Evolutionary conservation across 352 stramenopile species (phyloP).

Genomic region (Globisporangium canariense): DNA sequence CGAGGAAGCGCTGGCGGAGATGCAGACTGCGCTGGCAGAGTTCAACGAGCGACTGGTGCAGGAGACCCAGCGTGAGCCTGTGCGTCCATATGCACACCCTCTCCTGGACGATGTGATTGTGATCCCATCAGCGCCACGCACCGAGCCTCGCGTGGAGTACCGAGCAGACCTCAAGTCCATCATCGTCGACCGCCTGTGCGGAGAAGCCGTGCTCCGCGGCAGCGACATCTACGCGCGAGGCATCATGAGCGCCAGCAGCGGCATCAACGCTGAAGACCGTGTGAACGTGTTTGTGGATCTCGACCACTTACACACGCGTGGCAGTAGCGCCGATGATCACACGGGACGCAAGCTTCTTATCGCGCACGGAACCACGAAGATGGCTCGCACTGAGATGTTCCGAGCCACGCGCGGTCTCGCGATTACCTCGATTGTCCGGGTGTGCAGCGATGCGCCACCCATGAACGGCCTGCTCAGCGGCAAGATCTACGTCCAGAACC

Average conservation of each 20-base stretch:
- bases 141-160: conserved; percentile 26
- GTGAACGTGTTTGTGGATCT: conserved; percentile 87
- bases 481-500: conserved; percentile 92
- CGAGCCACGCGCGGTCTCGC: conserved; percentile 59
- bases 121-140: conserved; percentile 53
- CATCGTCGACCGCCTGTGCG: conserved; percentile 90
- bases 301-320: conserved; percentile 74
- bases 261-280: conserved; percentile 70
- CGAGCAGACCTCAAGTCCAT: conserved; percentile 46
- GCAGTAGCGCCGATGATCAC: conserved; percentile 67
- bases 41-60: conserved; percentile 59
- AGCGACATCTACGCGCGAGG: conserved; percentile 92
- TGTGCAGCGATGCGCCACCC: conserved; percentile 81
- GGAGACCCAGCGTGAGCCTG: conserved; percentile 31
- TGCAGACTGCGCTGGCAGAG: conserved; percentile 38
- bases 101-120: conserved; percentile 58
- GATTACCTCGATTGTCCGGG: conserved; percentile 56
- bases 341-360: conserved; percentile 79
- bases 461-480: conserved; percentile 83
- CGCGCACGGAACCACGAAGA: conserved; percentile 59
- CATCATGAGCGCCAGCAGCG: conserved; percentile 87
- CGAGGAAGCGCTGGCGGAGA: conserved; percentile 44
- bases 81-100: conserved; percentile 36
- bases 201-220: conserved; percentile 91
- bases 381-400: conserved; percentile 82